Evolutionary conservation across 2,329 filamentous ascomycete genomes (phyloP), one percentile per base, ranked within the genome.

Genomic region (Thermomyces lanuginosus): DNA sequence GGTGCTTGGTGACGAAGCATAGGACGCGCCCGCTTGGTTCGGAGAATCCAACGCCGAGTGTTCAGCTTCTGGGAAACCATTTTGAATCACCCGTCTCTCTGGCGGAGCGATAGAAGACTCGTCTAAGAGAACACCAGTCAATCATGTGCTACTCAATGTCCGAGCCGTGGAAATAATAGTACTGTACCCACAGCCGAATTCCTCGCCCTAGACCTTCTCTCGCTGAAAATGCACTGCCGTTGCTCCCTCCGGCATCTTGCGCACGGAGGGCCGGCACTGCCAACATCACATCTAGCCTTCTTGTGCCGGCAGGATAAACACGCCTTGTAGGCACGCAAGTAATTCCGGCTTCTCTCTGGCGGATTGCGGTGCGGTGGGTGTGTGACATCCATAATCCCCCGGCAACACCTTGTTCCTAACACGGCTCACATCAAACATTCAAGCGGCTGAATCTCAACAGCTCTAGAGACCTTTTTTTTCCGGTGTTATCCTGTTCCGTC

Each of bases 291-390:
- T 44, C 61, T 64, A 26, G 61, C 59, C 45, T 65, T 66, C 27
- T 60, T 52, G 37, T 62, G 56, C 26, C 61, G 60, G 38, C 61
- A 66, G 31, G 60, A 56, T 31, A 64, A 56, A 41, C 62, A 66
- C 12, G 62, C 62, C 43, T 66, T 65, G 55, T 66, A 66, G 19
- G 61, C 60, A 33, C 61, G 60, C 43, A 64, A 58, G 41, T 33
- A 30, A 19, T 20, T 30, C 21, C 29, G 31, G 27, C 26, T 31
- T 14, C 6, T 24, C 15, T 21, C 14, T 8, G 27, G 8, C 15
- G 9, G 21, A 5, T 6, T 16, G 21, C 27, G 14, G 21, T 16
- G 27, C 15, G 16, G 21, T 24, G n/a, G n/a, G n/a, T n/a, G n/a
- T n/a, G n/a, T n/a, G n/a, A n/a, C n/a, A n/a, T n/a, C n/a, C n/a